phyloP scores from a whole-genome alignment of 2,329 filamentous ascomycete species.

The Fusarium coicis region DNA sequence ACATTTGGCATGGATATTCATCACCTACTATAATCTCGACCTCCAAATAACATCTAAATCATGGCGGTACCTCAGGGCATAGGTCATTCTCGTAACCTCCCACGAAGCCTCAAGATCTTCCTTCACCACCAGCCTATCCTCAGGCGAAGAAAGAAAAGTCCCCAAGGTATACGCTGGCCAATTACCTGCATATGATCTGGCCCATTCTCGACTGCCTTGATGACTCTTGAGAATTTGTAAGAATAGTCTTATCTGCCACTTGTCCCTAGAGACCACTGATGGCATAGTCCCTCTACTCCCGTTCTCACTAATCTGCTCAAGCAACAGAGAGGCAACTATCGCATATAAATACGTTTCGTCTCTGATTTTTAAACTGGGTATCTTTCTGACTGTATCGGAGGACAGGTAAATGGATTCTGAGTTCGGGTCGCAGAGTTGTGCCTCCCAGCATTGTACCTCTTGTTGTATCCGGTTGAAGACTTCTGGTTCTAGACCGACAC shows the following conservation, averaged over 20 bases:
- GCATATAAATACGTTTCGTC: conserved; percentile 36
- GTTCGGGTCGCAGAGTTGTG: background rate
- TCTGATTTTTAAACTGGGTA: conserved; percentile 11
- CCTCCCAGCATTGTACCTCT: conserved; percentile 31
- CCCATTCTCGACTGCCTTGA: conserved; percentile 25
- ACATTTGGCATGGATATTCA: no score
- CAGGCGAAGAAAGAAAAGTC: conserved; percentile 14
- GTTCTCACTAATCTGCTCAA: conserved; percentile 20
- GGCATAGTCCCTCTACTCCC: background rate
- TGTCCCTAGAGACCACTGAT: background rate
- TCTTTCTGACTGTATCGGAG: background rate
- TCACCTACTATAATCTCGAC: background rate
- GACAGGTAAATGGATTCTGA: background rate
- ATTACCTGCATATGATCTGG: conserved; percentile 43
- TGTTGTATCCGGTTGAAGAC: background rate
- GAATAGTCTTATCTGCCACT: conserved; percentile 30
- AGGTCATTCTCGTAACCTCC: conserved; percentile 27
- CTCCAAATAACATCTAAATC: conserved; percentile 36
- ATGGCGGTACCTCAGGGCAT: conserved; percentile 17
- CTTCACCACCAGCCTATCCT: conserved; percentile 26
- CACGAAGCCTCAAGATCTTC: conserved; percentile 30
- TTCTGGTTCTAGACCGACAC: background rate
- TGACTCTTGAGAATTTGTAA: conserved; percentile 26
- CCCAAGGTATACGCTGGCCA: conserved; percentile 41
- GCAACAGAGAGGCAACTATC: conserved; percentile 30